Conservation (phyloP, 257 asterid genomes). For the Solanum sejunctum region DNA sequence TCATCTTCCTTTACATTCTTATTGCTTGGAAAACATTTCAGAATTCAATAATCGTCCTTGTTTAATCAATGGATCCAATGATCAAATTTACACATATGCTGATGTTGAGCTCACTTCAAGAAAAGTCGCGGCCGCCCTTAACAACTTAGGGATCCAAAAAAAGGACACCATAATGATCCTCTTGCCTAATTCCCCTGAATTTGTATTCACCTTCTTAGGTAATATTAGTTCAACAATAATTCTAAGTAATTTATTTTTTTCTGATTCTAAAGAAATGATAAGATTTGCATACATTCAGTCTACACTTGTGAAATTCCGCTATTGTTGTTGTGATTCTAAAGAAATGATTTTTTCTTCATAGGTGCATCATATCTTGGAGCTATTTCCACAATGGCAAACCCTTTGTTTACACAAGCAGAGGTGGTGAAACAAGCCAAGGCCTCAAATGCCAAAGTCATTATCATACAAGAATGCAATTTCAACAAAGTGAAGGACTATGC, state of each 20-base stretch:
- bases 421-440: slow-evolving; percentile 70
- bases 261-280: too few species aligned
- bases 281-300: too few species aligned
- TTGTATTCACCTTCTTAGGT: slow-evolving; percentile 62
- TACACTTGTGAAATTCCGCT: background rate
- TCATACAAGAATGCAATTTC: slow-evolving; percentile 43
- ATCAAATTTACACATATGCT: slow-evolving; percentile 33
- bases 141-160: slow-evolving; percentile 40
- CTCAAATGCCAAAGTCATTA: slow-evolving; percentile 42
- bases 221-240: background rate
- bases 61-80: slow-evolving; percentile 57
- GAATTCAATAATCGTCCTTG: slow-evolving; percentile 31
- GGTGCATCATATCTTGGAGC: slow-evolving; percentile 80
- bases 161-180: slow-evolving; percentile 78
- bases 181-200: slow-evolving; percentile 75
- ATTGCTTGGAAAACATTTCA: slow-evolving; percentile 63
- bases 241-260: background rate
- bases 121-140: slow-evolving; percentile 45
- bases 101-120: slow-evolving; percentile 46
- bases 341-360: slow-evolving; percentile 25
- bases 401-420: slow-evolving; percentile 58
- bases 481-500: slow-evolving; percentile 45
- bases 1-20: slow-evolving; percentile 62
- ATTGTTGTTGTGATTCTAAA: background rate
- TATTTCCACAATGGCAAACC: slow-evolving; percentile 76